Base-by-base conservation (phyloP, 1,284 basidiomycete species). In the Schizophyllum amplum region DNA sequence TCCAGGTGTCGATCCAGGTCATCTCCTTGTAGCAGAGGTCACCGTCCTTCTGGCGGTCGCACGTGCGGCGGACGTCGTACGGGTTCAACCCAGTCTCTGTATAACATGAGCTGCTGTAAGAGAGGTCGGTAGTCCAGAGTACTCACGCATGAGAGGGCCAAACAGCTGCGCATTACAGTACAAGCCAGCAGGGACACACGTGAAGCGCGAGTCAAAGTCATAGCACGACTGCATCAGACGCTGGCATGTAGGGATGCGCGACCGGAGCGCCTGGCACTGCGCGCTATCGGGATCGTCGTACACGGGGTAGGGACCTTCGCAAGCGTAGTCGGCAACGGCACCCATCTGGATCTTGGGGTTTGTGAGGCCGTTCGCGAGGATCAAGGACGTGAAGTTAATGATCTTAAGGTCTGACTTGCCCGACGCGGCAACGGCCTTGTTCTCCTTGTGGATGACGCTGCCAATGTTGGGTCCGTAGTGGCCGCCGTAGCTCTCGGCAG, bases 41-140 rank as follows among this genome's bases (percentile, higher is more conserved):
- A 22, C 86, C 85, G 63, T 92, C 86, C 69, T 81, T 79, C 57
- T 79, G 71, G 56, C 83, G 80, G 78, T 93, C 86, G 62, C 95
- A 98, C 60, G 77, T 77, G 61, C 72, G 78, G 57, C 94, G 84
- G 9, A 94, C 88, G 65, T 98, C 95, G 69, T 96, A 96, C 26
- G 87, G 81, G 70, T 89, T 89, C 47, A 78, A 67, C 5, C 83
- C 85, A 65, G 80, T 77, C 69, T 83, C 84, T 86, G 58, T 26
- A 55, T 24, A 11, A n/a, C 33, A 42, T 33, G 5, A 33, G 27
- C 13, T n/a, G n/a, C 27, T 33, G 27, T 5, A 5, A 6, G 27
- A 33, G 13, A 33, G 27, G 27, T 5, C 27, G 13, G 5, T 33
- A 5, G 27, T 33, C 27, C 5, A 33, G 6, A 13, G 13, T 33